Base-by-base conservation (phyloP, 305 asterid genomes). In the Solanum hybrid region DNA sequence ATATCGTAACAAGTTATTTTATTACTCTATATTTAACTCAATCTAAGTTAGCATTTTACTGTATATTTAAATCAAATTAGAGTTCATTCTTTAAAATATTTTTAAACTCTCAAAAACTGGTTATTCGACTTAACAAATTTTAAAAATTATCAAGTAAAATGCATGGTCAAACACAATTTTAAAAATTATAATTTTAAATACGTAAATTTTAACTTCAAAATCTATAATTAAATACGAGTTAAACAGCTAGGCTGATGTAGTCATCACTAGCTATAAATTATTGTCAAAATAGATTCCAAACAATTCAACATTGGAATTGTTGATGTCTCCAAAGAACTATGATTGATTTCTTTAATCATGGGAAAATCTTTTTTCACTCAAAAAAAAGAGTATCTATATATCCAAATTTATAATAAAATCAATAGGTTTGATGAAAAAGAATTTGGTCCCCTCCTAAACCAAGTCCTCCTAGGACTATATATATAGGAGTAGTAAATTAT, bases 401-500 rank as follows among this genome's bases (percentile, higher is more conserved):
- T 83, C 87, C 5, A 82, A 84, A 31, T 29, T 51, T 83, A 74
- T 74, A 2, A 4, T 57, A 85, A 85, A 57, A 57, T 33, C 75
- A 6, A 22, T 85, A 33, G n/a, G 33, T 33, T 85, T 51, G 18
- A 31, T 36, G 33, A 31, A 57, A 61, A 57, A 85, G 33, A 31
- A 57, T 85, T 33, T 85, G 88, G 77, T 33, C 88, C 88, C 76
- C 51, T 61, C 51, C 51, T 85, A 85, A 57, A 31, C 77, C 46
- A 57, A 57, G 46, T 22, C 13, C 31, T 85, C 88, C 77, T 33
- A 85, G 34, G 77, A 85, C 42, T 61, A 85, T 14, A 85, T 57
- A 85, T 9, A 61, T 11, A 31, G 33, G n/a, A 57, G 46, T 12
- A 33, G 91, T 91, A 94, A 91, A 85, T 46, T 14, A 85, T 5